Evolutionary conservation across 176 grass and related monocot genomes (phyloP).

Genomic region (bread wheat (Triticum aestivum)): IWGSC_CS_RefSeq_v2.1 NC_057811.1:330413687-330414186

Average conservation of each 20-base stretch:
- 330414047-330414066: not conserved
- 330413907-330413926: not conserved
- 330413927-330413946: slow-evolving; percentile 25
- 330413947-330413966: slow-evolving; percentile 15
- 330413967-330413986: not conserved
- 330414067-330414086: not conserved
- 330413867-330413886: not conserved
- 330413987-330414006: not conserved
- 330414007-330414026: slow-evolving; percentile 35
- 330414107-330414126: not conserved
- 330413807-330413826: not conserved
- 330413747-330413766: not conserved
- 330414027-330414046: slow-evolving; percentile 13
- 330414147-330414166: not conserved
- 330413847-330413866: slow-evolving; percentile 23
- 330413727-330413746: not conserved
- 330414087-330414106: not conserved
- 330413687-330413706: not conserved
- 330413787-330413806: not conserved
- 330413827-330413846: slow-evolving; percentile 20
- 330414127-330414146: not conserved
- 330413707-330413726: too few relatives aligned
- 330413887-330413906: slow-evolving; percentile 1
- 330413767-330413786: not conserved
- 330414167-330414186: not conserved